phyloP scores from a whole-genome alignment of 139 green algal genomes.

The Spirogloea muscicola region DNA sequence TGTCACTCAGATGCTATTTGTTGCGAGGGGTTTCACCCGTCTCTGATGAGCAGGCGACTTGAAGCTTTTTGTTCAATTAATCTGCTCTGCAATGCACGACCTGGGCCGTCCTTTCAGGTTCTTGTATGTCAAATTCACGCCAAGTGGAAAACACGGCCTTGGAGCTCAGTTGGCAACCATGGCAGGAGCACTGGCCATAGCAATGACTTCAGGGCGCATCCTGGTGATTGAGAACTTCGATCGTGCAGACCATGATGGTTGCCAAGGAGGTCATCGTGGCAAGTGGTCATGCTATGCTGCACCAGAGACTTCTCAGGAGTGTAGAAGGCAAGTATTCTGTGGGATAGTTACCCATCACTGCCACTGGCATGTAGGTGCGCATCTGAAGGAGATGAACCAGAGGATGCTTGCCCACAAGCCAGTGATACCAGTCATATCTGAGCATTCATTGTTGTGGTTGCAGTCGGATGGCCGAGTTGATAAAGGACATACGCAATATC shows the following conservation, averaged over 20 bases:
- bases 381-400: background rate
- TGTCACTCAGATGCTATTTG: no score
- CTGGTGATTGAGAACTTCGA: slow-evolving; percentile 13
- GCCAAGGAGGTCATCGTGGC: background rate
- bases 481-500: no score
- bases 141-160: background rate
- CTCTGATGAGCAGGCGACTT: no score
- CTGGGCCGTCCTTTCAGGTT: background rate
- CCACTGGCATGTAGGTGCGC: background rate
- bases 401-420: no score
- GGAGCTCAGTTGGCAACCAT: slow-evolving; percentile 7
- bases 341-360: background rate
- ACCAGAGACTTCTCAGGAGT: slow-evolving; percentile 9
- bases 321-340: background rate
- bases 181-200: slow-evolving; percentile 9
- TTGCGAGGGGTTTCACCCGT: no score
- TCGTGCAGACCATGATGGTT: slow-evolving; percentile 14
- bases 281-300: slow-evolving; percentile 15
- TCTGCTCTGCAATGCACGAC: no score
- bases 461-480: background rate
- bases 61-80: no score
- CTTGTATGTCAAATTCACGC: background rate
- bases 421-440: no score
- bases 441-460: background rate
- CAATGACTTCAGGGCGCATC: background rate